A percentile compares a stretch with the other conserved stretches of the same genome.
Conservation (phyloP, 306 rosid species). For the Ormosia emarginata region DNA sequence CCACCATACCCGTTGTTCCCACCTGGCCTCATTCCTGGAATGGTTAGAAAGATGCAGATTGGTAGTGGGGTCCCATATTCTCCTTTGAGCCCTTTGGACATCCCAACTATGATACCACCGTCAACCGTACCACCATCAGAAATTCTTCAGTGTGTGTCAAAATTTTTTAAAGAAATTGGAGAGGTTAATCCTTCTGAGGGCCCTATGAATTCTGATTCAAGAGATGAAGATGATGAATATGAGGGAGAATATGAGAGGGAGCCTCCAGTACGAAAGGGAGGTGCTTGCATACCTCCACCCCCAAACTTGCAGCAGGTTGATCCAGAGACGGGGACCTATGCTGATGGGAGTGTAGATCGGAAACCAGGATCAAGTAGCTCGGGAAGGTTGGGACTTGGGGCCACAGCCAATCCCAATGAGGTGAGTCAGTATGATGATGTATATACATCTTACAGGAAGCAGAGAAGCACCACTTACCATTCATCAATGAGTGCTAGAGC, state of each 20-base stretch:
- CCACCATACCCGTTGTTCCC: slow-evolving; percentile 95
- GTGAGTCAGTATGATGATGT: slow-evolving; percentile 94
- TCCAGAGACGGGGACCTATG: slow-evolving; percentile 82
- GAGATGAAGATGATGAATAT: slow-evolving; percentile 65
- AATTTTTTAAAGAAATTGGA: slow-evolving; percentile 90
- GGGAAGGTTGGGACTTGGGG: slow-evolving; percentile 89
- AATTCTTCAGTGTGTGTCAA: slow-evolving; percentile 82
- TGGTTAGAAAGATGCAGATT: slow-evolving; percentile 98
- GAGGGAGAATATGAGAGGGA: slow-evolving; percentile 60
- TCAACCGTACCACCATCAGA: slow-evolving; percentile 69
- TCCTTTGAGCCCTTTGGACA: slow-evolving; percentile 88
- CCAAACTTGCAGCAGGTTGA: slow-evolving; percentile 86
- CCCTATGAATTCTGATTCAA: slow-evolving; percentile 66
- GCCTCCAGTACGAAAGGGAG: slow-evolving; percentile 66
- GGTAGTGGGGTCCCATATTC: slow-evolving; percentile 99
- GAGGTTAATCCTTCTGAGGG: slow-evolving; percentile 95
- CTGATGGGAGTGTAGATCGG: slow-evolving; percentile 81
- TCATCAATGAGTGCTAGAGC: slow-evolving; percentile 91
- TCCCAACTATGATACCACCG: slow-evolving; percentile 86
- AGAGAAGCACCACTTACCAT: slow-evolving; percentile 92
- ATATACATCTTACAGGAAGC: slow-evolving; percentile 94
- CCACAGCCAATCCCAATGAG: slow-evolving; percentile 81
- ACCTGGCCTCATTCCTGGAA: slow-evolving; percentile 96
- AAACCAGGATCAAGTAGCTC: slow-evolving; percentile 66
- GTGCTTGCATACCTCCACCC: slow-evolving; percentile 98